Evolutionary conservation across 2,329 filamentous ascomycete species (phyloP), one percentile per base, ranked within the genome.

Genomic region (Akanthomyces dipterigenus): DNA sequence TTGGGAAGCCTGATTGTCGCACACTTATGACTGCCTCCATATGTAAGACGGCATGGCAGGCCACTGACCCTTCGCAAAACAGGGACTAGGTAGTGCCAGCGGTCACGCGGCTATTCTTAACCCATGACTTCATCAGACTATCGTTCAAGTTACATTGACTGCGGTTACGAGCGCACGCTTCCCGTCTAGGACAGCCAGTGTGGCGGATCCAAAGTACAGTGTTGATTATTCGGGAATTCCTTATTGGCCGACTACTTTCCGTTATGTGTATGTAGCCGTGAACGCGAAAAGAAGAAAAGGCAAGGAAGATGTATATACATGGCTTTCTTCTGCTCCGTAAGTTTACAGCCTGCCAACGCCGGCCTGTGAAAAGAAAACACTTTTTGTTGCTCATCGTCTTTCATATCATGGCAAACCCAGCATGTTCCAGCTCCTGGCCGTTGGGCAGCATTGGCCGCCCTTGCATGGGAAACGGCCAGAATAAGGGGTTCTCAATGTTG

Each of bases 401-500:
- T 36, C 14, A 48, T 24, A 59, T 34, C 24, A 77, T 63, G 26
- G 74, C 75, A 66, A 86, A 86, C 0, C 83, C 83, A 2, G 82
- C 80, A 34, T 80, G 76, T 65, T 78, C 73, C 57, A 86, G 66
- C 55, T 77, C 73, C 34, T 74, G 67, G 0, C 81, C 80, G 0
- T 70, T 73, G 0, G 80, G 77, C 31, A 85, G 64, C 62, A 84
- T 80, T 3, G 82, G 82, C 24, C 82, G 75, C 0, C 82, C 82
- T 65, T 85, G 82, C 80, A 84, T 80, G 0, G 83, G 82, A 63
- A 85, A 85, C 0, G 82, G 82, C 83, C 83, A 86, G 65, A 85
- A 85, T 2, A 85, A 71, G 20, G 82, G 82, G 60, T 84, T 84
- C 62, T 82, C 78, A 63, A 78, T 69, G 22, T 67, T 71, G 24